phyloP scores from a whole-genome alignment of 169 alveolate species.

The Perkinsus olseni region DNA sequence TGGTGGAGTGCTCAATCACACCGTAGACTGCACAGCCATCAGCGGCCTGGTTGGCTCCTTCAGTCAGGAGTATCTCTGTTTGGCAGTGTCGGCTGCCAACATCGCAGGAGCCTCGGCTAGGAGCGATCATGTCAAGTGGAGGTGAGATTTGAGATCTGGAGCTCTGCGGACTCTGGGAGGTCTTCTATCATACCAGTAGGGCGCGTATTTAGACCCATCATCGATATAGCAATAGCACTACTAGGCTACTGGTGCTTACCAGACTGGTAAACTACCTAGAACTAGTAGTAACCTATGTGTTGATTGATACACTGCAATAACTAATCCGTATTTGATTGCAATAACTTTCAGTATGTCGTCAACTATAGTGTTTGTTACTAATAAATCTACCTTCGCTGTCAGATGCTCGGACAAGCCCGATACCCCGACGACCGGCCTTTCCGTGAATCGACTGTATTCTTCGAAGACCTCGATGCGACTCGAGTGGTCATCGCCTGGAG shows the following conservation, averaged over 20 bases:
- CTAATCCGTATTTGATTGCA: no score
- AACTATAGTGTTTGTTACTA: no score
- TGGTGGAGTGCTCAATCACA: background rate
- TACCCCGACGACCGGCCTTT: background rate
- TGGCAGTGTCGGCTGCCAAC: background rate
- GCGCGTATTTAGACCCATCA: background rate
- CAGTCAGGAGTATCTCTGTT: background rate
- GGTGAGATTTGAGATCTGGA: background rate
- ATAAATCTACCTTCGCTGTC: no score
- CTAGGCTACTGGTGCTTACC: no score
- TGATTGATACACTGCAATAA: no score
- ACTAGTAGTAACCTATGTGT: no score
- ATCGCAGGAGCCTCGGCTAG: background rate
- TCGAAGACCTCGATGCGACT: background rate
- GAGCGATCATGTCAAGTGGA: background rate
- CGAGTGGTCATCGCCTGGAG: background rate
- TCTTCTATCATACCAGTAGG: background rate
- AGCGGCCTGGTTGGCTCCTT: background rate
- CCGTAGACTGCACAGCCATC: background rate
- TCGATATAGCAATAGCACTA: no score
- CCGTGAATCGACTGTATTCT: background rate
- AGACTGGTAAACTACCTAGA: no score
- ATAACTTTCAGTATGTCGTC: no score
- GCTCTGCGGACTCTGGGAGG: background rate
- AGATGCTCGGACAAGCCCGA: background rate